Conservation (phyloP, 768 basidiomycete genomes). For the Pulveroboletus frians region DNA sequence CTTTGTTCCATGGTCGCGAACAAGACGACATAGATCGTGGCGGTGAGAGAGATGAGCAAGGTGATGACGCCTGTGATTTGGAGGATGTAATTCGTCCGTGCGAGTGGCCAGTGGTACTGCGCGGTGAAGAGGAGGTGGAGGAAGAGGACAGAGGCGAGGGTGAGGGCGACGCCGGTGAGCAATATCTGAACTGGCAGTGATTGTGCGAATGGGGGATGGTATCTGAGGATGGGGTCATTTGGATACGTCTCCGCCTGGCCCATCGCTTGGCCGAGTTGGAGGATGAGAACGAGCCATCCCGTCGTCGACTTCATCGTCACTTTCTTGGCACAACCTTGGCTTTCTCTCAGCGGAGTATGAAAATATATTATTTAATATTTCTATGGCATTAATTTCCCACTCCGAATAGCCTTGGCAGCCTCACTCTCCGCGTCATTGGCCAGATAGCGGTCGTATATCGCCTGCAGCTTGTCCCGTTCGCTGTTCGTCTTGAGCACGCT, state of each 20-base stretch:
- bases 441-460: constrained; percentile 52
- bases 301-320: background rate
- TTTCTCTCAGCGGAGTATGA: background rate
- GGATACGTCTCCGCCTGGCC: constrained; percentile 18
- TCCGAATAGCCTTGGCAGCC: constrained; percentile 46
- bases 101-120: constrained; percentile 94
- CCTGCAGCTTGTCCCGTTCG: constrained; percentile 40
- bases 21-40: constrained; percentile 74
- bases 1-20: constrained; percentile 55
- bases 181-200: constrained; percentile 91
- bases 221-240: constrained; percentile 71
- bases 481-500: constrained; percentile 45
- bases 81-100: constrained; percentile 85
- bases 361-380: background rate
- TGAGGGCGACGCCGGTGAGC: constrained; percentile 77
- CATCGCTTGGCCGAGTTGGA: constrained; percentile 17
- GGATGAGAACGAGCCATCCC: constrained; percentile 4
- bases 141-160: constrained; percentile 78
- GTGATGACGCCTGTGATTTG: constrained; percentile 81
- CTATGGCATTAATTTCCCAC: constrained; percentile 37
- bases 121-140: constrained; percentile 93
- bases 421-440: constrained; percentile 53
- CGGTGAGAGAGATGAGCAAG: constrained; percentile 71
- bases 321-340: background rate
- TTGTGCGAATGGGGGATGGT: constrained; percentile 74